Percentiles rank a stretch among this genome's conserved stretches.
These are phyloP conservation scores for Carex myosuroides DNA, from an alignment of 176 grass and related monocot species.

Conservation along the genomic window DNA sequence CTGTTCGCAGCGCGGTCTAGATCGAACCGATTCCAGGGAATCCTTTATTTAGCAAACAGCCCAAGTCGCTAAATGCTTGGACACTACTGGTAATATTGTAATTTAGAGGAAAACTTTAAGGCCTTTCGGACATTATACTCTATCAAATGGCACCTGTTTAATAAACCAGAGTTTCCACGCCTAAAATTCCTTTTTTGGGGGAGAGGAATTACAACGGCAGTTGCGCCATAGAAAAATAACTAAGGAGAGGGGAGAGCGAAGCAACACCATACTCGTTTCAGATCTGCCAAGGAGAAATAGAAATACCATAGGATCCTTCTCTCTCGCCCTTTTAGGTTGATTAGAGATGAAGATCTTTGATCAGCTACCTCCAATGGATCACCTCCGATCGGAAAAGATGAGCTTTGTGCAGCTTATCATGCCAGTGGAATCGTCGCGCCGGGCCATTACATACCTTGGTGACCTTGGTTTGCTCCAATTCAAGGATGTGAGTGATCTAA, in stretches of 20 bases:
- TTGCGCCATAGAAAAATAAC: slow-evolving; percentile 16
- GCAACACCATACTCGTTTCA: slow-evolving; percentile 22
- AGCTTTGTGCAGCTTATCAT: slow-evolving; percentile 98
- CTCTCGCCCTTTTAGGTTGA: slow-evolving; percentile 15
- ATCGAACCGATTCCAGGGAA: slow-evolving; percentile 7
- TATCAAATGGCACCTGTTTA: not conserved
- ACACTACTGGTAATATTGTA: not conserved
- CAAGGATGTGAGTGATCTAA: slow-evolving; percentile 76
- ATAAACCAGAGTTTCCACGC: slow-evolving; percentile 1
- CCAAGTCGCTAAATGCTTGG: not conserved
- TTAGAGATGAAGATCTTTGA: slow-evolving; percentile 73
- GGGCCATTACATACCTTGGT: slow-evolving; percentile 87
- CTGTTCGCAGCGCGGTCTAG: not conserved
- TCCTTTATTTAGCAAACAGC: not conserved
- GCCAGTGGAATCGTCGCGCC: slow-evolving; percentile 78
- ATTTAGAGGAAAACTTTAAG: not conserved
- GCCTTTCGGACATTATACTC: not conserved
- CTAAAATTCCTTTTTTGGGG: not conserved
- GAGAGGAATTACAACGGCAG: not conserved
- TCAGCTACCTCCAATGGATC: slow-evolving; percentile 79
- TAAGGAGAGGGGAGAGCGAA: slow-evolving; percentile 17
- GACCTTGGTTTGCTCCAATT: slow-evolving; percentile 97
- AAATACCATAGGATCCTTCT: not conserved
- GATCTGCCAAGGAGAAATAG: not conserved
- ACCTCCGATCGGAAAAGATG: slow-evolving; percentile 96